These are phyloP conservation scores for Hyaloscypha variabilis DNA, from an alignment of 495 filamentous ascomycete species.

Conservation along the genomic window DNA sequence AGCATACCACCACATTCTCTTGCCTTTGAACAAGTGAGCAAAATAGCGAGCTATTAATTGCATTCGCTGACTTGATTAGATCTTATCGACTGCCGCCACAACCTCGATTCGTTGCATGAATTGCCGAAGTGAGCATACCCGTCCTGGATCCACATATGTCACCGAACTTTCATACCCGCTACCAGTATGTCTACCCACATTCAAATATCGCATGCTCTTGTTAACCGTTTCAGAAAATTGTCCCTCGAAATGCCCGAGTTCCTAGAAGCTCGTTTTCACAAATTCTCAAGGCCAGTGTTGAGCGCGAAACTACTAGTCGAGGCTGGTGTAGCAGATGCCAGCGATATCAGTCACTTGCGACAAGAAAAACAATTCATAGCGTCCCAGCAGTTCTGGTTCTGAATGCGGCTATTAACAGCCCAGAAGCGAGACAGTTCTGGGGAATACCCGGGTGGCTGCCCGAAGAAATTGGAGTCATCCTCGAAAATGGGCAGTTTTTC, in stretches of 20 bases:
- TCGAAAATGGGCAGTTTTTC: constrained; percentile 75
- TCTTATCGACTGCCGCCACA: constrained; percentile 55
- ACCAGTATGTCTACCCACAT: constrained; percentile 40
- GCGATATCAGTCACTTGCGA: constrained; percentile 79
- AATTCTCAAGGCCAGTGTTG: constrained; percentile 83
- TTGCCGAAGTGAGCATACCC: constrained; percentile 76
- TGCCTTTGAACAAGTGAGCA: constrained; percentile 55
- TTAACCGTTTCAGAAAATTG: constrained; percentile 38
- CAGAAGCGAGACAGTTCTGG: constrained; percentile 80
- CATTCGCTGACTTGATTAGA: constrained; percentile 28
- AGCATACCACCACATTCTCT: constrained; percentile 58
- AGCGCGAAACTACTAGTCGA: constrained; percentile 75
- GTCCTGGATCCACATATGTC: constrained; percentile 68
- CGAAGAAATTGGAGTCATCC: constrained; percentile 84
- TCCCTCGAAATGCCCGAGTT: constrained; percentile 51
- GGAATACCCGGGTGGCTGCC: constrained; percentile 86
- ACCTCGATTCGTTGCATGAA: constrained; percentile 75
- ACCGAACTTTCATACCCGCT: constrained; percentile 84
- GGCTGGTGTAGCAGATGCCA: constrained; percentile 92
- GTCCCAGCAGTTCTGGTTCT: constrained; percentile 84
- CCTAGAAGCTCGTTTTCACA: constrained; percentile 73
- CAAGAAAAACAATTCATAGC: constrained; percentile 74
- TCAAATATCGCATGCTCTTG: constrained; percentile 11
- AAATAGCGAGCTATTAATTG: background rate
- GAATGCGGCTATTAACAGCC: constrained; percentile 73